A percentile compares a stretch with the other conserved stretches of the same genome.
These are phyloP conservation scores for Alternaria sp. DNA, from an alignment of 2,329 filamentous ascomycete genomes.

Conservation along the genomic window DNA sequence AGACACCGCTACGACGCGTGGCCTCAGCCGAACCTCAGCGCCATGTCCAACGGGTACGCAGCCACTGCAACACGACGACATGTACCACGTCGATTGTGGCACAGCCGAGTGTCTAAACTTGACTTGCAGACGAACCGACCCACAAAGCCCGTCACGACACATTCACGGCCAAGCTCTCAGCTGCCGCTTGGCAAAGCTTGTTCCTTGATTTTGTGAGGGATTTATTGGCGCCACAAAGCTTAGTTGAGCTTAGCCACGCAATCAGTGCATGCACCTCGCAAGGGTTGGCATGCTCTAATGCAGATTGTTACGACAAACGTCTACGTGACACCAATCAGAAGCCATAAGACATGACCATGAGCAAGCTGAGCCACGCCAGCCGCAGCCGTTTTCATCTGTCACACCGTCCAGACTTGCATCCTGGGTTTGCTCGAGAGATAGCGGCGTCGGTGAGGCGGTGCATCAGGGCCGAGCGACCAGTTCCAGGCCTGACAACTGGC, in stretches of 20 bases:
- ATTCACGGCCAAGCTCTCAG: slow-evolving; percentile 33
- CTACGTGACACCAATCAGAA: slow-evolving; percentile 11
- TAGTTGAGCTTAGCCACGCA: slow-evolving; percentile 25
- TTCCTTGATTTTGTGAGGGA: slow-evolving; percentile 27
- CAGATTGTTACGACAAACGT: slow-evolving; percentile 4
- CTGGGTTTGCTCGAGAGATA: not conserved
- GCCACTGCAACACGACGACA: slow-evolving; percentile 22
- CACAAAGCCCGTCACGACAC: not conserved
- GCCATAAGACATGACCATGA: not conserved
- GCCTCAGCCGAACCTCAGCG: not conserved
- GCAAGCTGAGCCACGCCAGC: slow-evolving; percentile 20
- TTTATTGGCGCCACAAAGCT: slow-evolving; percentile 37
- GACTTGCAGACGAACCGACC: not conserved
- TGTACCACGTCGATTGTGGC: slow-evolving; percentile 13
- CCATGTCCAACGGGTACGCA: slow-evolving; percentile 15
- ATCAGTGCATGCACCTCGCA: slow-evolving; percentile 12
- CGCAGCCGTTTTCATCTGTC: slow-evolving; percentile 1
- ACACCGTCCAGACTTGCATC: slow-evolving; percentile 1
- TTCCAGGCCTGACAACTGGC: slow-evolving; percentile 3
- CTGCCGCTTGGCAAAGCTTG: slow-evolving; percentile 38
- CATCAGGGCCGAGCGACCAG: slow-evolving; percentile 15
- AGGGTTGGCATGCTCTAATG: slow-evolving; percentile 14
- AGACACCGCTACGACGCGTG: not conserved
- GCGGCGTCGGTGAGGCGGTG: slow-evolving; percentile 21
- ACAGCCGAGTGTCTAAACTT: not conserved